Base-by-base conservation (phyloP, 108 stramenopile genomes). In the Cyclostephanos tholiformis region DNA sequence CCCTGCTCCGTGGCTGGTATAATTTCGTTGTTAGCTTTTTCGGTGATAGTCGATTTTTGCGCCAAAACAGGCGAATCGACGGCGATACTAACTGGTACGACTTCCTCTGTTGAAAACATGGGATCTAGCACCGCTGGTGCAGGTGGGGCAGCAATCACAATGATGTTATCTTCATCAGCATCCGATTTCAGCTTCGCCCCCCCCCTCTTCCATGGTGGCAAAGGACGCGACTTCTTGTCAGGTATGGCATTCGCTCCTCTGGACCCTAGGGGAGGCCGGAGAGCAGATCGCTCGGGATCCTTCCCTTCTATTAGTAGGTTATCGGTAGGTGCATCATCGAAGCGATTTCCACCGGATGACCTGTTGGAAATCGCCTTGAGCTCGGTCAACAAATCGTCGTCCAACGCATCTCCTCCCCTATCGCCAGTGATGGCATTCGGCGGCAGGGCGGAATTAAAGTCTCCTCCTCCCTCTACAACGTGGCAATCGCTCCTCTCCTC, bases 361-460 rank as follows among this genome's bases (percentile, higher is more conserved):
- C 79, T 79, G 43, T 35, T 67, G 36, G 86, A 87, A 36, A 90
- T 79, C 25, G 76, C 87, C 48, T 82, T 69, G 23, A 88, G 79
- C 75, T 80, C 72, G 13, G 86, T 84, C 55, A 90, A 49, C 35
- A 86, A 71, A 10, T 77, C 81, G n/a, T 73, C 84, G 60, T 88
- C 88, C 49, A 85, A 78, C 16, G 93, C 93, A 56, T 71, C 66
- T 3, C 90, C 90, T 16, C 93, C 93, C 22, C 90, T 84, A 19
- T 91, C 87, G 20, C 90, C 90, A 25, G 53, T 66, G 35, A 91
- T 88, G 17, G 88, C 91, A 13, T 64, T 77, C 29, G 85, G 85
- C 29, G 85, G 85, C 13, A 77, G 64, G 14, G 49, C 49, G 29
- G 84, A 69, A 30, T 86, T 83, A 52, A 84, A 29, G 10, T 76